phyloP scores from a whole-genome alignment of 2,329 filamentous ascomycete genomes.

The Xylaria digitata region DNA sequence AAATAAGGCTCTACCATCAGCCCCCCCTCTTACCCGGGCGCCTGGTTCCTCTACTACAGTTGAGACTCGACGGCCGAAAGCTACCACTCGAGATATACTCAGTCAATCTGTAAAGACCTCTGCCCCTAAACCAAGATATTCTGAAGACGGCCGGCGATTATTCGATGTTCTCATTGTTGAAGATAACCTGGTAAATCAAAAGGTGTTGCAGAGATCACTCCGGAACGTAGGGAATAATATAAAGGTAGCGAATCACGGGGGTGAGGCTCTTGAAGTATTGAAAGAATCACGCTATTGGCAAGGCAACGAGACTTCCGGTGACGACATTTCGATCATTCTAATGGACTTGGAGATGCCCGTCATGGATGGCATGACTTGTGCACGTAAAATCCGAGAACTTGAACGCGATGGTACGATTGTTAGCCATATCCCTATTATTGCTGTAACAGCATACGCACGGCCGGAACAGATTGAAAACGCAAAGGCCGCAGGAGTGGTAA shows the following conservation, averaged over 20 bases:
- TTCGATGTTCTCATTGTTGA: slow-evolving; percentile 73
- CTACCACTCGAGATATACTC: slow-evolving; percentile 28
- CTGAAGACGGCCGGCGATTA: slow-evolving; percentile 50
- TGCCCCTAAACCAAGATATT: slow-evolving; percentile 43
- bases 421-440: slow-evolving; percentile 79
- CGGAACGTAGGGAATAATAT: slow-evolving; percentile 70
- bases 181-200: slow-evolving; percentile 75
- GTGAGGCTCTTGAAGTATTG: slow-evolving; percentile 69
- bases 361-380: slow-evolving; percentile 83
- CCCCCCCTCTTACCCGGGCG: slow-evolving; percentile 46
- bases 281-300: slow-evolving; percentile 67
- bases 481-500: slow-evolving; percentile 77
- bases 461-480: slow-evolving; percentile 79
- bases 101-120: slow-evolving; percentile 31
- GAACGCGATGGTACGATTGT: slow-evolving; percentile 71
- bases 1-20: slow-evolving; percentile 51
- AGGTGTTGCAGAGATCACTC: slow-evolving; percentile 70
- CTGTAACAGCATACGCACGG: slow-evolving; percentile 84
- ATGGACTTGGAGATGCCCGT: slow-evolving; percentile 89
- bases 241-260: slow-evolving; percentile 72
- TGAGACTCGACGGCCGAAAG: slow-evolving; percentile 47
- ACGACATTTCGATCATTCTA: slow-evolving; percentile 73
- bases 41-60: slow-evolving; percentile 51
- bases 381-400: slow-evolving; percentile 74
- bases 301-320: slow-evolving; percentile 58